Evolutionary conservation across 331 rosid genomes (phyloP), one percentile per base, ranked within the genome.

Genomic region (Quercus phellos): DNA sequence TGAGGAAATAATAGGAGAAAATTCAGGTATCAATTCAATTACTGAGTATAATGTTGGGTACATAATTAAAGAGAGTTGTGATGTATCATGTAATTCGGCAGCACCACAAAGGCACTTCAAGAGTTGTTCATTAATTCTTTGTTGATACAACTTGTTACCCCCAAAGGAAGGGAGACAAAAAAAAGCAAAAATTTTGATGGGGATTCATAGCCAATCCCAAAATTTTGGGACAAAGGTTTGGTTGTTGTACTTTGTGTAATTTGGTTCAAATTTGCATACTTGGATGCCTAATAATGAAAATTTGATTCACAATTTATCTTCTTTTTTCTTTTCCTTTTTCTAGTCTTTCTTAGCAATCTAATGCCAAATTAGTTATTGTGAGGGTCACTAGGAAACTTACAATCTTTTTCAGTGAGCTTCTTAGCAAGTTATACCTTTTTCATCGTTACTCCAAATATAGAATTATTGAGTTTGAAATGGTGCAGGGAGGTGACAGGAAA

Each of bases 401-500:
- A 38, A 38, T 38, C 46, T 38, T 38, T 38, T 38, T 38, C 12
- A 38, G 46, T 8, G 46, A 38, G 3, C 46, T 38, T 38, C 46
- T 8, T 38, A 38, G 46, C 46, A 38, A 38, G 46, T 38, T 8
- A 38, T 38, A 38, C 46, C 12, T 8, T 63, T n/a, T 6, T 58
- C 53, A 10, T 55, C 55, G 14, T 14, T 38, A 46, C 55, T 42
- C 51, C 73, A 68, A 55, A 51, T 2, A 6, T 58, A 67, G 46
- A 32, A 79, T 50, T 80, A 56, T 63, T 73, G 50, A 71, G 55
- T 76, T 42, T 63, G 43, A 77, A 82, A 67, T 78, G 85, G n/a
- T 83, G 76, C 86, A 94, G 99, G 99, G 99, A 35, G 99, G 99
- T 70, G 99, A 94, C 68, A 77, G 99, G 59, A 94, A 94, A 78